phyloP scores from a whole-genome alignment of 164 flowering plant species.

The Tetracentron sinense region DNA sequence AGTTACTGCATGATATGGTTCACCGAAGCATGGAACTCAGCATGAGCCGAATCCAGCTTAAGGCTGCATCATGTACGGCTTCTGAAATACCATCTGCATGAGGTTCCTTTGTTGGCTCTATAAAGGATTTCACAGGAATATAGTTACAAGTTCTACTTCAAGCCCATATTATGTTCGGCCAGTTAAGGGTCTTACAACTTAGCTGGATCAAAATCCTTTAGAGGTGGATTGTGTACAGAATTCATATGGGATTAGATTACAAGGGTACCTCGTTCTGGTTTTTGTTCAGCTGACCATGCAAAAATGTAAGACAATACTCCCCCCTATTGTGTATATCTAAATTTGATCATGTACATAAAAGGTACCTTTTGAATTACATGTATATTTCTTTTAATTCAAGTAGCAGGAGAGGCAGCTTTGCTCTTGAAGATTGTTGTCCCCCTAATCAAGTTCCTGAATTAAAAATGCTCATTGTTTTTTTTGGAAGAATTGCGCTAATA shows the following conservation, averaged over 20 bases:
- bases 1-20: conserved; percentile 60
- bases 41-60: conserved; percentile 40
- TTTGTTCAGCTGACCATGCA: not conserved
- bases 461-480: too few species aligned
- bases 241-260: too few species aligned
- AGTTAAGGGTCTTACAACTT: too few species aligned
- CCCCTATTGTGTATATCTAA: not conserved
- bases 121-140: not conserved
- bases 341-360: not conserved
- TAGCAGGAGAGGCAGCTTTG: too few species aligned
- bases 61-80: conserved; percentile 39
- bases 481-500: too few species aligned
- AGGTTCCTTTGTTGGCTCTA: not conserved
- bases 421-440: too few species aligned
- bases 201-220: not conserved
- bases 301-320: not conserved
- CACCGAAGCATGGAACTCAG: conserved; percentile 67
- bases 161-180: not conserved
- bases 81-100: conserved; percentile 17
- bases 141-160: too few species aligned
- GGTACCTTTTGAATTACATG: too few species aligned
- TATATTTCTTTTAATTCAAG: too few species aligned
- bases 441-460: too few species aligned
- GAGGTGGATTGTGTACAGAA: not conserved
- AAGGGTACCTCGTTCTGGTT: not conserved